Evolutionary conservation across 2,329 filamentous ascomycete genomes (phyloP), one percentile per base, ranked within the genome.

Genomic region (Paracorniculantispora psalliotae): DNA sequence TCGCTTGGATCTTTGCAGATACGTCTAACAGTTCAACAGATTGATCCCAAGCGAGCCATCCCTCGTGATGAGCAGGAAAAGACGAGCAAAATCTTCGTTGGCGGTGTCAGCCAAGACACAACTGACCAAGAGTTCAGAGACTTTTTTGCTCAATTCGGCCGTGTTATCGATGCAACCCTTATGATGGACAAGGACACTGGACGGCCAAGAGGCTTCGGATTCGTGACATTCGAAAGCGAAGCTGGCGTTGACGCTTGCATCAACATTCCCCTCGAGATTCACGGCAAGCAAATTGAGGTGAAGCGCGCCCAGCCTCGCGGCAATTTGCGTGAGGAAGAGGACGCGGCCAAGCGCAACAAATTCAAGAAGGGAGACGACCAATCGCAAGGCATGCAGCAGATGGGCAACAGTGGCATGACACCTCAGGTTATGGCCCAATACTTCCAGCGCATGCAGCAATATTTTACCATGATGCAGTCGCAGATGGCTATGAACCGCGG

Each of bases 101-200:
- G 94, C 33, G 94, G 94, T 69, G 94, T 99, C 59, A 96, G 91
- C 73, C 94, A 97, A 76, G 94, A 99, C 69, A 94, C 93, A 0
- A 97, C 91, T 1, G 94, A 99, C 69, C 88, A 92, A 62, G 92
- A 97, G 71, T 99, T 99, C 73, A 92, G 91, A 70, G 88, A 94
- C 61, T 99, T 96, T 76, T 99, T 99, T 77, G 91, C 90, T 69
- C 91, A 96, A 69, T 99, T 97, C 68, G 94, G 94, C 28, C 88
- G 93, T 62, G 94, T 99, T 21, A 88, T 99, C 41, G 94, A 99
- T 75, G 94, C 94, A 2, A 99, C 94, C 0, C 85, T 99, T 2
- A 99, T 99, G 94, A 99, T 99, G 87, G 94, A 99, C 73, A 99
- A 99, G 76, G 94, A 99, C 73, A 99, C 94, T 1, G 94, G 94